Conservation (phyloP, 768 basidiomycete species). For the Sarcodon aspratus region DNA sequence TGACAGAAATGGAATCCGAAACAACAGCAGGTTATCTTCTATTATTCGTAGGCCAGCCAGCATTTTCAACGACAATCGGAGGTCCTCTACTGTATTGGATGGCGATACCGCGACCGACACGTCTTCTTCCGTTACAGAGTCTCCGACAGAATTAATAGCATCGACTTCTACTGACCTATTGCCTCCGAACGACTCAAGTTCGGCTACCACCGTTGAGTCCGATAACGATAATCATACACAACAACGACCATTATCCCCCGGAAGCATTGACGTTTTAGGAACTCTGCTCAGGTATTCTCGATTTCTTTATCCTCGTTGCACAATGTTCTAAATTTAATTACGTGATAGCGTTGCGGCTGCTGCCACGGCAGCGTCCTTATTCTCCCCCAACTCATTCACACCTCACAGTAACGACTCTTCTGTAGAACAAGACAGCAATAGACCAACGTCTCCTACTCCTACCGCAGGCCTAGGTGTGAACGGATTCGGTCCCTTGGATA, state of each 20-base stretch:
- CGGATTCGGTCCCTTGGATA: conserved; percentile 20
- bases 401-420: conserved; percentile 10
- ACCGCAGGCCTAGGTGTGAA: conserved; percentile 20
- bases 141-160: background rate
- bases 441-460: conserved; percentile 31
- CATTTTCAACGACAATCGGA: background rate
- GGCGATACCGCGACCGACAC: background rate
- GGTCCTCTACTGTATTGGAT: background rate
- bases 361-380: conserved; percentile 78
- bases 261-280: conserved; percentile 73
- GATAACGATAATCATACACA: conserved; percentile 3
- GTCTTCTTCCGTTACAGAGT: conserved; percentile 1
- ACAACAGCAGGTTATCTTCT: conserved; percentile 1
- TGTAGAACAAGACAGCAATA: conserved; percentile 12
- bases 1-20: conserved; percentile 15
- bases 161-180: background rate
- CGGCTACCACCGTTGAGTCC: conserved; percentile 1
- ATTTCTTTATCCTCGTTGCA: background rate
- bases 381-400: conserved; percentile 42
- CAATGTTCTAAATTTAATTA: no score
- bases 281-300: conserved; percentile 59
- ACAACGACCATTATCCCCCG: conserved; percentile 41
- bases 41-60: background rate
- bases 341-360: conserved; percentile 64
- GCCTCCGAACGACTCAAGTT: conserved; percentile 1